These are phyloP conservation scores for Galeopsis tetrahit DNA, from an alignment of 257 asterid genomes.

Conservation along the genomic window DNA sequence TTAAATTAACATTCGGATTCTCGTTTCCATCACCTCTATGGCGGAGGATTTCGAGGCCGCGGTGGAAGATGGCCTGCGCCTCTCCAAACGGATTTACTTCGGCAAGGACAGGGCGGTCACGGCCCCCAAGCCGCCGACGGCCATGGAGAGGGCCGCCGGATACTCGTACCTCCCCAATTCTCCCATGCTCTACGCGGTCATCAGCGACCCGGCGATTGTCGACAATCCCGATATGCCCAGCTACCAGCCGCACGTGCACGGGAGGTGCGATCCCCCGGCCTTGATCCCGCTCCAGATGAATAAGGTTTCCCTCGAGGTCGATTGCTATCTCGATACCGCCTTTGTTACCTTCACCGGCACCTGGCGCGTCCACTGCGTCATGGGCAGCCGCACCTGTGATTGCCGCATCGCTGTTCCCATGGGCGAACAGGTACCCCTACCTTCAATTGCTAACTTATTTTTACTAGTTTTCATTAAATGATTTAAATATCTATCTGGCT, in stretches of 20 bases:
- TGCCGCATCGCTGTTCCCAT: constrained; percentile 83
- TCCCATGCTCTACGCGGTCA: constrained; percentile 87
- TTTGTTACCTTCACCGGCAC: constrained; percentile 64
- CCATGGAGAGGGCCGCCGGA: constrained; percentile 62
- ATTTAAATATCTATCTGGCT: neutral
- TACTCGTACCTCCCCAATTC: constrained; percentile 60
- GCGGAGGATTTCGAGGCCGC: constrained; percentile 85
- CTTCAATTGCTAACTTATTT: neutral
- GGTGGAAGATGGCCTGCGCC: constrained; percentile 88
- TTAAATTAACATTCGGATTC: constrained; percentile 2
- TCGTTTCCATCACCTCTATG: constrained; percentile 41
- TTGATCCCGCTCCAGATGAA: constrained; percentile 94
- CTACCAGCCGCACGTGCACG: constrained; percentile 99
- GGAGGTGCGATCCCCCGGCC: constrained; percentile 91
- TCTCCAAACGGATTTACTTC: constrained; percentile 77
- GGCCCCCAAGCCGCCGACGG: constrained; percentile 68
- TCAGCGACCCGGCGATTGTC: constrained; percentile 72
- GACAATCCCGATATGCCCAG: constrained; percentile 97
- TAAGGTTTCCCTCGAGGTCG: constrained; percentile 58
- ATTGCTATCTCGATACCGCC: constrained; percentile 76
- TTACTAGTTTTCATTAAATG: neutral
- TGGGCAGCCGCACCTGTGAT: constrained; percentile 78
- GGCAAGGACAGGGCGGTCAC: constrained; percentile 90
- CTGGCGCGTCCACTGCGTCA: constrained; percentile 98
- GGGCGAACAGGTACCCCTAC: constrained; percentile 73